Evolutionary conservation across 2,329 filamentous ascomycete species (phyloP).

Genomic region (Immersiporthe knoxdaviesiana): DNA sequence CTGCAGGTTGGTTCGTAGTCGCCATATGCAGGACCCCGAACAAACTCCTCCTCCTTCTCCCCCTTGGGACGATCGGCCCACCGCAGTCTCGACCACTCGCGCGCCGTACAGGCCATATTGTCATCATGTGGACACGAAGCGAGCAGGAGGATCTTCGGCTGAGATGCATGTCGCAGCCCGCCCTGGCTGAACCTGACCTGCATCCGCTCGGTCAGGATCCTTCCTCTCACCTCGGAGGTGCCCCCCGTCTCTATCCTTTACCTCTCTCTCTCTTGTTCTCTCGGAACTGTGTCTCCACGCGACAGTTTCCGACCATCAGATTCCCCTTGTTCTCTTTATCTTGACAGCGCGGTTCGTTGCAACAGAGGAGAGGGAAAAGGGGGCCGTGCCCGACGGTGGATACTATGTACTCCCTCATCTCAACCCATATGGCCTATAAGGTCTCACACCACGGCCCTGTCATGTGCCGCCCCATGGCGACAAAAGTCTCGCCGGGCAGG

Average conservation of each 20-base stretch:
- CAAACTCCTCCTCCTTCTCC: too few species aligned
- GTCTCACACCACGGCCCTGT: conserved; percentile 20
- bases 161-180: background rate
- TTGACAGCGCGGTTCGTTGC: background rate
- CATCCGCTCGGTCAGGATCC: conserved; percentile 6
- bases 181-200: background rate
- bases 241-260: background rate
- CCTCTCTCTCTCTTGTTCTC: background rate
- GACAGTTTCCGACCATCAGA: background rate
- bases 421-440: conserved; percentile 24
- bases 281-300: background rate
- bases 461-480: conserved; percentile 1
- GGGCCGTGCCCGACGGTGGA: conserved; percentile 25
- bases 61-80: conserved; percentile 1
- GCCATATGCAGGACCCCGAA: background rate
- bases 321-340: background rate
- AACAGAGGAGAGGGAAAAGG: too few species aligned
- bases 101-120: background rate
- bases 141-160: background rate
- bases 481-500: conserved; percentile 6
- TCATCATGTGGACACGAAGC: background rate
- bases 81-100: background rate
- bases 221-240: background rate
- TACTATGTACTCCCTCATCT: conserved; percentile 21
- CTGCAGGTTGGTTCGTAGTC: conserved; percentile 4